Evolutionary conservation across 73 alveolate species (phyloP), one percentile per base, ranked within the genome.

Genomic region (Diophrys appendiculata): DNA sequence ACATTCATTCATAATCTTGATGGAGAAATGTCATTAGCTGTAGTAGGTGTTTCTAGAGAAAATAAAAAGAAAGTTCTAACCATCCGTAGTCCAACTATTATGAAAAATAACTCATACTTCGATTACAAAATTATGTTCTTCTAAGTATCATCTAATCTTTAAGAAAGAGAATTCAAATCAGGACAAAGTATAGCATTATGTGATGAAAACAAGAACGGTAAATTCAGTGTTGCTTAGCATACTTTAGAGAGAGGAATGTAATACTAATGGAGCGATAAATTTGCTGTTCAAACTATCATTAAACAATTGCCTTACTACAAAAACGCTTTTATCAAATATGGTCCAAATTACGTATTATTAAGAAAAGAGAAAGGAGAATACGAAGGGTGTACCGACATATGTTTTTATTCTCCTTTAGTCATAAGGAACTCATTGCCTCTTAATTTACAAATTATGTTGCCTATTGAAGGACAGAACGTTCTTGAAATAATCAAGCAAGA

Each of bases 1-100:
- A 23, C 35, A 5, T 67, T 25, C 54, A 67, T 67, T 3, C 75
- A 67, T 29, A 18, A 25, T 25, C 24, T 67, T 3, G 75, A 67
- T 14, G 75, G 31, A 3, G 53, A 67, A 1, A n/a, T n/a, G 11
- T 18, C 2, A 24, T 5, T 3, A 28, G 52, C 29, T 8, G 80
- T 73, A 22, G 74, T 71, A 24, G 90, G 90, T 22, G 84, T 82
- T 0, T 29, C 73, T 22, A 35, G 53, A 30, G 76, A 72, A 23
- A 72, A 82, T 26, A 82, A 54, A 76, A 83, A 71, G 73, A 83
- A 83, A 56, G 91, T 83, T 5, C 74, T 83, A 22, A 71, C 83
- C 29, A 68, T 83, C 29, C 55, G 91, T 13, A 74, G 86, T 0
- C 53, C 69, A 27, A 52, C 67, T 52, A 52, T 75, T 26, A 55